Conservation (phyloP, 345 rosid species). For the Hibiscus trionum region DNA sequence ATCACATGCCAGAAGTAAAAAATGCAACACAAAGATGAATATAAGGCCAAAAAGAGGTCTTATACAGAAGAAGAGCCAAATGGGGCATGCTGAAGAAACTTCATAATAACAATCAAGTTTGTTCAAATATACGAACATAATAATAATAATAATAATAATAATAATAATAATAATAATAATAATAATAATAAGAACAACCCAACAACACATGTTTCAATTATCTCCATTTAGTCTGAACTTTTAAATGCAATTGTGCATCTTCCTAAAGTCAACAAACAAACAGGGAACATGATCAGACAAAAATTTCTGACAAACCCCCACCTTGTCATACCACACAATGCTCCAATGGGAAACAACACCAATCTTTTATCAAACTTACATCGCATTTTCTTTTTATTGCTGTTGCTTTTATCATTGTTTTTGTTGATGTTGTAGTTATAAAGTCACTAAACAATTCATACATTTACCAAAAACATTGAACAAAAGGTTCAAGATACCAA, state of each 20-base stretch:
- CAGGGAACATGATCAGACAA: constrained; percentile 2
- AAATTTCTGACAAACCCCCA: neutral
- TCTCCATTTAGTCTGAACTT: neutral
- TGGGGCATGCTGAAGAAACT: neutral
- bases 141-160: neutral
- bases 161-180: neutral
- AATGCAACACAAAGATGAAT: neutral
- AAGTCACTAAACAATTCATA: neutral
- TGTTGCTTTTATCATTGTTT: neutral
- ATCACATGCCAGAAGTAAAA: constrained; percentile 16
- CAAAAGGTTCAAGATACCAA: constrained; percentile 16
- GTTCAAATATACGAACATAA: neutral
- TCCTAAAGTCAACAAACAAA: neutral
- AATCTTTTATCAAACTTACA: constrained; percentile 1
- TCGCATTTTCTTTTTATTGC: neutral
- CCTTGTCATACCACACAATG: neutral
- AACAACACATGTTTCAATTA: neutral
- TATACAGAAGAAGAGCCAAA: neutral
- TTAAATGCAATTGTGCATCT: neutral
- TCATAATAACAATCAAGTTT: neutral
- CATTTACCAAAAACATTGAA: neutral
- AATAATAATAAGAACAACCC: neutral
- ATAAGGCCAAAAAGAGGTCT: neutral
- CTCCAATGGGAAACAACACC: neutral
- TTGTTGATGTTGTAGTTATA: neutral